These are phyloP conservation scores for Verticillium albo-atrum DNA, from an alignment of 2,329 filamentous ascomycete species.

Conservation along the genomic window DNA sequence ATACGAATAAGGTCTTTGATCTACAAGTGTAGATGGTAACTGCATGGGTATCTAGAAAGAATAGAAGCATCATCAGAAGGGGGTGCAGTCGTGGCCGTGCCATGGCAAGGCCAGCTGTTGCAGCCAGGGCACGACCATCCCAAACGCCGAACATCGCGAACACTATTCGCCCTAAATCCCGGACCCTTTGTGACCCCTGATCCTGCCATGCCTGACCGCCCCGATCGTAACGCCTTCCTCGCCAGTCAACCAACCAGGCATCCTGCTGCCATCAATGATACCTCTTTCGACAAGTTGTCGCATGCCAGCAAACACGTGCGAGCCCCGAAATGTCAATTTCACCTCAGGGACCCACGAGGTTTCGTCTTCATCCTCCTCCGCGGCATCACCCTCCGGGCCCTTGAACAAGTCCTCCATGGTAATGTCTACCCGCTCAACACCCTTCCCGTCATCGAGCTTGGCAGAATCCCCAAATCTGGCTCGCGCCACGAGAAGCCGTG, in stretches of 20 bases:
- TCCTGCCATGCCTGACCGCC: slow-evolving; percentile 61
- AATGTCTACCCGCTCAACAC: slow-evolving; percentile 58
- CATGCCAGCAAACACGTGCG: slow-evolving; percentile 77
- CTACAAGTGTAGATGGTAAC: slow-evolving; percentile 44
- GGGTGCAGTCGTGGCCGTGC: not conserved
- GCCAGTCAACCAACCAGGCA: slow-evolving; percentile 90
- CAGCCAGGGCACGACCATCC: not conserved
- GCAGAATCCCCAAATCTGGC: slow-evolving; percentile 67
- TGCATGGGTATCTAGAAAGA: slow-evolving; percentile 13
- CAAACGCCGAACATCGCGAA: not conserved
- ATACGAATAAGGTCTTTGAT: slow-evolving; percentile 76
- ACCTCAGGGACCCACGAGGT: slow-evolving; percentile 53
- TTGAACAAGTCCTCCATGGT: slow-evolving; percentile 53
- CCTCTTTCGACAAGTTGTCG: slow-evolving; percentile 73
- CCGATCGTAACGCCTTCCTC: slow-evolving; percentile 77
- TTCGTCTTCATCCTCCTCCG: slow-evolving; percentile 21
- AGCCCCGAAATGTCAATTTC: slow-evolving; percentile 66
- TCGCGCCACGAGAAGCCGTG: slow-evolving; percentile 47
- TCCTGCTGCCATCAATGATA: slow-evolving; percentile 67
- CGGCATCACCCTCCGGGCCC: slow-evolving; percentile 19
- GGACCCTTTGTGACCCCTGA: slow-evolving; percentile 54
- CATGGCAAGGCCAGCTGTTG: not conserved
- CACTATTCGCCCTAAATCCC: slow-evolving; percentile 35
- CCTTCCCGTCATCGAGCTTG: slow-evolving; percentile 50
- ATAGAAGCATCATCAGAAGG: slow-evolving; percentile 6